These are phyloP conservation scores for Aspergillus kassunensis DNA, from an alignment of 495 filamentous ascomycete genomes.

Conservation along the genomic window DNA sequence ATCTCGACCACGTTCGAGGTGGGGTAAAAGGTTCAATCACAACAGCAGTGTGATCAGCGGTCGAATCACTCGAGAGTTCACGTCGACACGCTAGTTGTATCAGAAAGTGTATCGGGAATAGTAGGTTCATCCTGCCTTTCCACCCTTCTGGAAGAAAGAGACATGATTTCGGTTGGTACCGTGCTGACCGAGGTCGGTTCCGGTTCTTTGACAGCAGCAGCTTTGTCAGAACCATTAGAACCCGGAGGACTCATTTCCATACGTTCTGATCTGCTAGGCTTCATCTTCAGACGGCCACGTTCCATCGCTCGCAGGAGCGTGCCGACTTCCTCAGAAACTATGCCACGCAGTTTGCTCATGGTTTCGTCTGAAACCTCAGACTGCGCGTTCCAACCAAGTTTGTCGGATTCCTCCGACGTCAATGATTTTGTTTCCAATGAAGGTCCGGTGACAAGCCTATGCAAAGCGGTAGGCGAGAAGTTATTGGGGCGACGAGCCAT, in stretches of 20 bases:
- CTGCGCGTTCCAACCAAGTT: slow-evolving; percentile 38
- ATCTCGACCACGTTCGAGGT: not conserved
- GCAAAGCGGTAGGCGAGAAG: slow-evolving; percentile 31
- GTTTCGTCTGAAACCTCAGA: slow-evolving; percentile 38
- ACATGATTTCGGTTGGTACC: slow-evolving; percentile 33
- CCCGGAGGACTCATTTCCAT: slow-evolving; percentile 31
- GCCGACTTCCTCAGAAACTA: slow-evolving; percentile 36
- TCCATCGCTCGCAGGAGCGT: slow-evolving; percentile 36
- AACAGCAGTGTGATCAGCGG: slow-evolving; percentile 10
- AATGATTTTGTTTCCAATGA: slow-evolving; percentile 36
- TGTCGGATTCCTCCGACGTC: slow-evolving; percentile 34
- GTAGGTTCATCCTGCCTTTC: slow-evolving; percentile 20
- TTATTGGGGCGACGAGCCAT: slow-evolving; percentile 31
- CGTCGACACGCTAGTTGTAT: slow-evolving; percentile 21
- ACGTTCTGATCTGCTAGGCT: slow-evolving; percentile 6
- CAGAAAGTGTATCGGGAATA: slow-evolving; percentile 27
- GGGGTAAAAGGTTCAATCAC: not conserved
- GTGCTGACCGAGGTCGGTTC: slow-evolving; percentile 26
- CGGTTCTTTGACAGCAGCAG: slow-evolving; percentile 21
- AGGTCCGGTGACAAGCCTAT: slow-evolving; percentile 32
- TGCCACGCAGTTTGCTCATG: slow-evolving; percentile 36
- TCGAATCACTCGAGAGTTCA: slow-evolving; percentile 1
- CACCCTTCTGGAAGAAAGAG: slow-evolving; percentile 14
- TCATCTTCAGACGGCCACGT: slow-evolving; percentile 21
- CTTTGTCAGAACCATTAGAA: slow-evolving; percentile 23